Percentiles rank a stretch among this genome's conserved stretches.
phyloP scores from a whole-genome alignment of 2,329 filamentous ascomycete genomes.

The Arthroderma sp. region DNA sequence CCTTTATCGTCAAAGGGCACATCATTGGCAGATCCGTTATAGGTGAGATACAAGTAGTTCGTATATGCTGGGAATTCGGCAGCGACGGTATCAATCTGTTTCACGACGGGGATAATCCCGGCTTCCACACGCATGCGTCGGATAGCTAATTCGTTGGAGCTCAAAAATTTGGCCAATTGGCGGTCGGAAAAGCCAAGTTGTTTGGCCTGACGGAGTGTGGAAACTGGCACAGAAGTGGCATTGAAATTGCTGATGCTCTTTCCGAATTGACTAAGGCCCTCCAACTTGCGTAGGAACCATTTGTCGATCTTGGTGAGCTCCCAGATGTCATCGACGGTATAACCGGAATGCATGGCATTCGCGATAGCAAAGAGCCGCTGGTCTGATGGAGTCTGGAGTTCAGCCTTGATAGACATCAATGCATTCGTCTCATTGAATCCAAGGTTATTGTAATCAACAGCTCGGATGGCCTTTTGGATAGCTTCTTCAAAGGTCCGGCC shows the following conservation, averaged over 20 bases:
- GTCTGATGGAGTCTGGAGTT: slow-evolving; percentile 93
- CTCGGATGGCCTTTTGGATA: slow-evolving; percentile 93
- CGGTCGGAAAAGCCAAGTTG: slow-evolving; percentile 87
- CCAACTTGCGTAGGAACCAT: slow-evolving; percentile 90
- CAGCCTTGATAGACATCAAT: slow-evolving; percentile 89
- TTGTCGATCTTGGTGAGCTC: slow-evolving; percentile 97
- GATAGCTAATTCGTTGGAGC: slow-evolving; percentile 84
- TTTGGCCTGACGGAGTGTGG: slow-evolving; percentile 71
- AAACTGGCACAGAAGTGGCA: slow-evolving; percentile 50
- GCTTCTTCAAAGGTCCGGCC: slow-evolving; percentile 95
- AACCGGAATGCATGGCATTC: slow-evolving; percentile 90
- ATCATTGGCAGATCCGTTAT: slow-evolving; percentile 81
- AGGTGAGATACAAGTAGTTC: slow-evolving; percentile 93
- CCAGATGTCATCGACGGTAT: slow-evolving; percentile 94
- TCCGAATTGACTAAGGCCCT: slow-evolving; percentile 78
- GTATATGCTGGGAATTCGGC: slow-evolving; percentile 90
- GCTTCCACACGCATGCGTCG: slow-evolving; percentile 72
- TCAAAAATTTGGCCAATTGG: slow-evolving; percentile 87
- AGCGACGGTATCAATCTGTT: slow-evolving; percentile 97
- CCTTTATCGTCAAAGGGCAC: slow-evolving; percentile 76
- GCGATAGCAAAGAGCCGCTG: slow-evolving; percentile 95
- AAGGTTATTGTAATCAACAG: slow-evolving; percentile 88
- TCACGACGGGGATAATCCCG: slow-evolving; percentile 77
- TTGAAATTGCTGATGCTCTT: slow-evolving; percentile 60
- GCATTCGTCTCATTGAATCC: slow-evolving; percentile 87